Evolutionary conservation across 495 filamentous ascomycete species (phyloP).

Genomic region (Talaromyces thailandensis): DNA sequence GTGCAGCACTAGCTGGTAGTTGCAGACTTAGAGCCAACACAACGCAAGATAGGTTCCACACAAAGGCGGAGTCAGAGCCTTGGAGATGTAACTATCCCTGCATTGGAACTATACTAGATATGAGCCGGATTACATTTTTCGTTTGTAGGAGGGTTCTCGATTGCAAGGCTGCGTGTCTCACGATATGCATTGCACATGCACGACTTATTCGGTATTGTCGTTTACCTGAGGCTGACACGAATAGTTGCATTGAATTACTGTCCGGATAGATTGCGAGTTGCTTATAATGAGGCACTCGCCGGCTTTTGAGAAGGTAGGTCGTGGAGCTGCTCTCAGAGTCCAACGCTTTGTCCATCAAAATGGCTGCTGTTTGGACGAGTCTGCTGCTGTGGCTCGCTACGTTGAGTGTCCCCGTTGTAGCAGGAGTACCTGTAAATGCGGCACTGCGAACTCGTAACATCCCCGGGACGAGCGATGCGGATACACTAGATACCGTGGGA

Average conservation of each 20-base stretch:
- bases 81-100: not conserved
- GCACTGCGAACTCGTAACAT: constrained; percentile 11
- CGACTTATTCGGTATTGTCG: not conserved
- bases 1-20: not conserved
- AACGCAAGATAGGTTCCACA: not conserved
- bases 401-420: not conserved
- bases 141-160: not conserved
- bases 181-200: not conserved
- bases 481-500: constrained; percentile 10
- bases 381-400: constrained; percentile 2
- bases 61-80: not conserved
- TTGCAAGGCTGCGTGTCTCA: not conserved
- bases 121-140: not conserved
- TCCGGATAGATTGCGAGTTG: not conserved
- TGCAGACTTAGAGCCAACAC: not conserved
- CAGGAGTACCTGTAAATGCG: not conserved
- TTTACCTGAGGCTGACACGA: not conserved
- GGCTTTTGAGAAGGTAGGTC: not conserved
- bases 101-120: not conserved
- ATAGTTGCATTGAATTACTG: not conserved
- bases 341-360: not conserved
- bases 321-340: not conserved
- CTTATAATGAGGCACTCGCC: not conserved
- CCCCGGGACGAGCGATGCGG: constrained; percentile 9
- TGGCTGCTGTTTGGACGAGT: not conserved